Evolutionary conservation across 2,329 filamentous ascomycete species (phyloP), one percentile per base, ranked within the genome.

Genomic region (Westerdykella sp.): DNA sequence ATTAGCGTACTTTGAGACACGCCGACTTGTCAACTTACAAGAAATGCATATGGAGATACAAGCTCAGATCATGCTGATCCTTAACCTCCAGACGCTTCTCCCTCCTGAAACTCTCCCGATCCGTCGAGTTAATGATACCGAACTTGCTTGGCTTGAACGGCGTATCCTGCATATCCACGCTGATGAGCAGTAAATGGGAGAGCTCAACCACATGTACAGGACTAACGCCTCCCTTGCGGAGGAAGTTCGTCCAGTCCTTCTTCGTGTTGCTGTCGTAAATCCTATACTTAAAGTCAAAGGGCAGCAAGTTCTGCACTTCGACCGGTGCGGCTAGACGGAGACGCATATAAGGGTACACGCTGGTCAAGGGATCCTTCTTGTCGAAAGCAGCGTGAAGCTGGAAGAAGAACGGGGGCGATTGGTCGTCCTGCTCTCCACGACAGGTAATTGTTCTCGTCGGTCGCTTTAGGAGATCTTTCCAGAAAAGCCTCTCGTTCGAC

Each of bases 241-340:
- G 72, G 70, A 98, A 98, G 65, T 98, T 98, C 4, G 88, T 94
- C 93, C 93, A 98, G 64, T 98, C 93, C 64, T 94, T 95, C 74
- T 91, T 94, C 0, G 90, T 96, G 65, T 95, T 94, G 72, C 94
- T 96, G 72, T 98, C 93, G 61, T 97, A 98, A 43, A 98, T 97
- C 43, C 91, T 83, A 66, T 98, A 98, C 68, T 98, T 97, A 80
- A 98, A 98, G 68, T 98, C 93, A 62, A 93, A 97, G 0, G 93
- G 93, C 31, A 98, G 71, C 35, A 98, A 72, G 53, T 98, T 98
- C 66, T 98, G 91, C 4, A 98, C 77, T 39, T 95, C 91, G 12
- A 98, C 81, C 0, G 94, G 93, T 0, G 93, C 91, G 18, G 88
- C 95, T 2, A 98, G 78, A 53, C 90, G 87, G 51, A 98, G 77